phyloP scores from a whole-genome alignment of 768 basidiomycete genomes.

The Pleurotus platypus region DNA sequence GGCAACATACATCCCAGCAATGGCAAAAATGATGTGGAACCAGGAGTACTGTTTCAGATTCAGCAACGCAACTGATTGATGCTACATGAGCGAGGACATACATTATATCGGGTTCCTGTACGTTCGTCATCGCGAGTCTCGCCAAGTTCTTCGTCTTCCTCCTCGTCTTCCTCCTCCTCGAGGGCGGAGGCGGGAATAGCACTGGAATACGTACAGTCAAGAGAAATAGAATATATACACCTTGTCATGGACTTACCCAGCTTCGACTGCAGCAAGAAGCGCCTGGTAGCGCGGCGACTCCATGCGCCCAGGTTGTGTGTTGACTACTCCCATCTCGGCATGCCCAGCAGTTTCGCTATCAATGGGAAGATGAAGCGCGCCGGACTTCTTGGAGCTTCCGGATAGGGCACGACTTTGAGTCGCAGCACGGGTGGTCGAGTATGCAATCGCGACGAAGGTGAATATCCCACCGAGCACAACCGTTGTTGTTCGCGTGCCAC shows the following conservation, averaged over 20 bases:
- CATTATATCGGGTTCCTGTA: constrained; percentile 91
- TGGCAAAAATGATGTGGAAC: constrained; percentile 98
- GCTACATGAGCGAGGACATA: constrained; percentile 30
- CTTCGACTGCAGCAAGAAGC: constrained; percentile 91
- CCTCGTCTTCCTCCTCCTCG: constrained; percentile 72
- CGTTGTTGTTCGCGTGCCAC: constrained; percentile 74
- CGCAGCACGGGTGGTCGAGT: constrained; percentile 93
- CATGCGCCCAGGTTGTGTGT: constrained; percentile 76
- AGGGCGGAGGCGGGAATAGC: constrained; percentile 93
- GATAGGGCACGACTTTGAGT: constrained; percentile 91
- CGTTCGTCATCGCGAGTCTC: constrained; percentile 91
- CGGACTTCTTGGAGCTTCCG: constrained; percentile 63
- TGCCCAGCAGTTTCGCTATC: constrained; percentile 49
- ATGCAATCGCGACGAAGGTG: constrained; percentile 97
- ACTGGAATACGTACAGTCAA: constrained; percentile 29
- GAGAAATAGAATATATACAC: constrained; percentile 14
- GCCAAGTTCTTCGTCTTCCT: constrained; percentile 70
- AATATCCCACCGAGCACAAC: constrained; percentile 90
- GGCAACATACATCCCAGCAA: constrained; percentile 96
- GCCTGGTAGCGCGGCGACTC: constrained; percentile 93
- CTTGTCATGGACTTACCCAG: constrained; percentile 52
- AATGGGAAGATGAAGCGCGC: constrained; percentile 59
- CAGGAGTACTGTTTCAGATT: constrained; percentile 74
- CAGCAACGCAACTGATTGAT: not conserved
- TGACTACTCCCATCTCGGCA: constrained; percentile 75